Evolutionary conservation across 345 rosid species (phyloP).

Genomic region (Hypericum androsaemum): DNA sequence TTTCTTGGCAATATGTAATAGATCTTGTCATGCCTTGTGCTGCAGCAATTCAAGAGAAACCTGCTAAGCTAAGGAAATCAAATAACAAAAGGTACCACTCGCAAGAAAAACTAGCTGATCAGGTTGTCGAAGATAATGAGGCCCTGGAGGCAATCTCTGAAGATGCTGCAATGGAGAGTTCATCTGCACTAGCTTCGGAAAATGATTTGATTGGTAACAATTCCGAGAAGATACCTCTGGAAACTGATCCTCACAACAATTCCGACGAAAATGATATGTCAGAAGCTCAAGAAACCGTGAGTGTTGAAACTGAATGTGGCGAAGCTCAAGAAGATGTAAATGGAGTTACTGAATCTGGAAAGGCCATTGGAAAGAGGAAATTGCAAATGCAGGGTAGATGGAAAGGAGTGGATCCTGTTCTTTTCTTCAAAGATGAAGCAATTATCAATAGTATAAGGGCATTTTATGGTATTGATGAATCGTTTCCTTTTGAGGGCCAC

Average conservation of each 20-base stretch:
- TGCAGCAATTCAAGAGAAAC: conserved; percentile 40
- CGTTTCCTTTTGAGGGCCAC: conserved; percentile 61
- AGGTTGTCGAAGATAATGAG: conserved; percentile 23
- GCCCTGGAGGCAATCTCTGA: conserved; percentile 19
- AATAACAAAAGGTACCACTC: conserved; percentile 20
- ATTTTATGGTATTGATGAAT: conserved; percentile 74
- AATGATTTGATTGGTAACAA: conserved; percentile 29
- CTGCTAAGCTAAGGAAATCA: conserved; percentile 11
- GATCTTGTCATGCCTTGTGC: not conserved
- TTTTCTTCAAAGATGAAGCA: conserved; percentile 65
- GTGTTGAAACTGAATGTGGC: conserved; percentile 30
- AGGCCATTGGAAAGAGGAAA: conserved; percentile 54
- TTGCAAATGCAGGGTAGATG: conserved; percentile 88
- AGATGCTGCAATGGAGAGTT: conserved; percentile 26
- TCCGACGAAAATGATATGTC: conserved; percentile 25
- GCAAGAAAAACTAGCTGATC: conserved; percentile 21
- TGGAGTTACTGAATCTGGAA: conserved; percentile 31
- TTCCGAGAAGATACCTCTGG: conserved; percentile 17
- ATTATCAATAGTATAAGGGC: conserved; percentile 52
- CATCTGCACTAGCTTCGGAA: conserved; percentile 29
- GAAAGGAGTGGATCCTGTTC: conserved; percentile 90
- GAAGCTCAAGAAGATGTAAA: conserved; percentile 21
- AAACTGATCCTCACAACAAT: conserved; percentile 19
- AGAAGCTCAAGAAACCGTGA: conserved; percentile 21
- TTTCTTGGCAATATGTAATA: not conserved